A percentile compares a stretch with the other conserved stretches of the same genome.
phyloP scores from a whole-genome alignment of 352 stramenopile genomes.

The Phytopythium litorale region DNA sequence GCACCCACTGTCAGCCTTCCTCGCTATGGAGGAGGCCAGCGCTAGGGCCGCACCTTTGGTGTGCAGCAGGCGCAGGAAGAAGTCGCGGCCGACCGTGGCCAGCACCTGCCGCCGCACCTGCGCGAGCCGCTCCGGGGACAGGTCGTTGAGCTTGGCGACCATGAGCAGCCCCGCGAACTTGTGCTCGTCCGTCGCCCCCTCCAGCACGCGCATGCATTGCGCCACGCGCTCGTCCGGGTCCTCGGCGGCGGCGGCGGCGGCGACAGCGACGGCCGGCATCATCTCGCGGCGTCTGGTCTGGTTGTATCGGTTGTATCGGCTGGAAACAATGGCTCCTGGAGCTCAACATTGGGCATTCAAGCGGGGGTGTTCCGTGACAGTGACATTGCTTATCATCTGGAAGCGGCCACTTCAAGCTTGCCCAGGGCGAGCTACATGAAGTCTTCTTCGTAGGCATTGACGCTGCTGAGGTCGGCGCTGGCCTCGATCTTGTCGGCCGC shows the following conservation, averaged over 20 bases:
- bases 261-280: neutral
- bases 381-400: conserved; percentile 8
- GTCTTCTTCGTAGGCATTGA: conserved; percentile 77
- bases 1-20: conserved; percentile 1
- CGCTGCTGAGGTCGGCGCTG: conserved; percentile 48
- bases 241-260: conserved; percentile 3
- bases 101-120: conserved; percentile 58
- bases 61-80: conserved; percentile 77
- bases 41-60: conserved; percentile 43
- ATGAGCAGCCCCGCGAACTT: conserved; percentile 87
- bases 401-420: neutral
- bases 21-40: neutral
- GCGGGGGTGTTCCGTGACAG: no score
- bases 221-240: conserved; percentile 22
- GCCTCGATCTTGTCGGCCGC: conserved; percentile 34
- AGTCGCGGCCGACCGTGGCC: conserved; percentile 52
- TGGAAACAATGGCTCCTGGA: no score
- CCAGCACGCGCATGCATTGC: conserved; percentile 71
- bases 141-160: conserved; percentile 70
- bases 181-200: conserved; percentile 75
- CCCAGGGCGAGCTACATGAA: conserved; percentile 59
- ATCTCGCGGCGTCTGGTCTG: conserved; percentile 10
- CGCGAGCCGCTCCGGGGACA: conserved; percentile 39
- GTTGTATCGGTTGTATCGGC: neutral
- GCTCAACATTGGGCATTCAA: no score